A percentile compares a stretch with the other conserved stretches of the same genome.
phyloP scores from a whole-genome alignment of 305 asterid species.

The Petunia hybrid region DNA sequence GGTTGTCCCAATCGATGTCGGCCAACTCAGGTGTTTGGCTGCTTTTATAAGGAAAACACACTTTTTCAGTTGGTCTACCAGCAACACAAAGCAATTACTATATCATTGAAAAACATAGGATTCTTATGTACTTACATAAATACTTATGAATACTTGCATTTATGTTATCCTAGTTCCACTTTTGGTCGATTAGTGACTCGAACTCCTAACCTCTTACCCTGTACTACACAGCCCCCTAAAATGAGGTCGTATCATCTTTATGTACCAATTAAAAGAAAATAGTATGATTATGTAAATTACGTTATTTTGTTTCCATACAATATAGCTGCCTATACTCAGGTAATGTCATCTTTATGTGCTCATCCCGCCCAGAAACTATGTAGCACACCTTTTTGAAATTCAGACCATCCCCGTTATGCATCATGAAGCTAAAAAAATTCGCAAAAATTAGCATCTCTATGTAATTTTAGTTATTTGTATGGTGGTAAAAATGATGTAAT shows the following conservation, averaged over 20 bases:
- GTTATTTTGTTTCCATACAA: neutral
- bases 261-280: neutral
- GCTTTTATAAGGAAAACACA: constrained; percentile 45
- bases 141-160: too few relatives aligned
- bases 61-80: neutral
- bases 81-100: neutral
- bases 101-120: neutral
- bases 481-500: too few relatives aligned
- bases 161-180: neutral
- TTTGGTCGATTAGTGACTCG: neutral
- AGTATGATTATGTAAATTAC: neutral
- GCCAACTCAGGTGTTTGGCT: constrained; percentile 53
- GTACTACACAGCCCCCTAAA: neutral
- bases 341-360: neutral
- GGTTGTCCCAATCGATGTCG: constrained; percentile 90
- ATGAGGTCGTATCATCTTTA: neutral
- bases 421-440: neutral
- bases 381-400: neutral
- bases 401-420: neutral
- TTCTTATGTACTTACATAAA: too few relatives aligned
- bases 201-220: neutral
- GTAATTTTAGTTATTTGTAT: neutral
- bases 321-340: neutral
- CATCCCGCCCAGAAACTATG: neutral
- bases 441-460: neutral